Evolutionary conservation across 441 rosid genomes (phyloP).

Genomic region (Brassica balearica): DNA sequence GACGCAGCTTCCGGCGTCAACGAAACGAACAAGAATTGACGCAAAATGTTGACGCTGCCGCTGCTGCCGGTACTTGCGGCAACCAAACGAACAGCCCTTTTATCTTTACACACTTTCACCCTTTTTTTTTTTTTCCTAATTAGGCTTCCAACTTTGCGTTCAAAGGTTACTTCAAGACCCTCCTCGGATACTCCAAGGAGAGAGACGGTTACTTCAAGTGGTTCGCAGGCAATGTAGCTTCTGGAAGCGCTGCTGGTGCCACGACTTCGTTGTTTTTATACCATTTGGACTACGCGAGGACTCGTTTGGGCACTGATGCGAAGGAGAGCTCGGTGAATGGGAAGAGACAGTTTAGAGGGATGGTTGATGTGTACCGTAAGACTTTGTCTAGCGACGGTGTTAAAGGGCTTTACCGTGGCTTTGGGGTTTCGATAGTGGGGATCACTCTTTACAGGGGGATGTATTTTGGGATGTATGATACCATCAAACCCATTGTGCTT

Average conservation of each 20-base stretch:
- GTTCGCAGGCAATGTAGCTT: slow-evolving; percentile 74
- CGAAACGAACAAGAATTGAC: no score
- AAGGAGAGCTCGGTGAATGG: slow-evolving; percentile 57
- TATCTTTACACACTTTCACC: no score
- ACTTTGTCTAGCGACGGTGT: slow-evolving; percentile 77
- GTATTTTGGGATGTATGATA: slow-evolving; percentile 94
- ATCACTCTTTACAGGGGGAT: slow-evolving; percentile 89
- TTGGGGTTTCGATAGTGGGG: slow-evolving; percentile 87
- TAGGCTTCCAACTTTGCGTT: slow-evolving; percentile 98
- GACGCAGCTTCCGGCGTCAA: no score
- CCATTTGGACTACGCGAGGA: slow-evolving; percentile 79
- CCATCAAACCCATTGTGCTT: slow-evolving; percentile 80
- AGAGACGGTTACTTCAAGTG: slow-evolving; percentile 79
- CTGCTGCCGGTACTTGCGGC: no score
- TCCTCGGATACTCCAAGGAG: slow-evolving; percentile 77
- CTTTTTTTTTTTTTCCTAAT: background rate
- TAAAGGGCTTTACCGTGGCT: slow-evolving; percentile 82
- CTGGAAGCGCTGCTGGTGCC: slow-evolving; percentile 98
- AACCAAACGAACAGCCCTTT: no score
- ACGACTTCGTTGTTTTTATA: slow-evolving; percentile 73
- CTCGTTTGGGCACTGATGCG: slow-evolving; percentile 86
- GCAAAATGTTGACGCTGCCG: no score
- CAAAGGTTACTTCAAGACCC: slow-evolving; percentile 86
- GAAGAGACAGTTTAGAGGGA: slow-evolving; percentile 75
- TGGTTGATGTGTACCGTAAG: slow-evolving; percentile 79